These are phyloP conservation scores for Alternaria arbusti DNA, from an alignment of 2,329 filamentous ascomycete species.

Conservation along the genomic window DNA sequence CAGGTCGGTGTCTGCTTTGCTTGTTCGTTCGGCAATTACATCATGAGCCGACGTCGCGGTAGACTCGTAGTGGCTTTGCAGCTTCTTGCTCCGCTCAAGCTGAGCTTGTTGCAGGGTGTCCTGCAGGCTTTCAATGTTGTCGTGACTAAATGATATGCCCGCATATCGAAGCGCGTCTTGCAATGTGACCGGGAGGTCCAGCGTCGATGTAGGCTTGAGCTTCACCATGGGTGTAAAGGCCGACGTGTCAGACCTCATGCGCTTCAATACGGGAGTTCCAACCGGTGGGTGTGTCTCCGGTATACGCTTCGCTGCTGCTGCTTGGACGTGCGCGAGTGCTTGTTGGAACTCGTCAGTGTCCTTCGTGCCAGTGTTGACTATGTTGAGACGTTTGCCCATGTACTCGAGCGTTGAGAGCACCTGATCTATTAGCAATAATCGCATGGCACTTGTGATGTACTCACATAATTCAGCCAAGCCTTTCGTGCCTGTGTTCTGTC, in stretches of 20 bases:
- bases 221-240: conserved; percentile 38
- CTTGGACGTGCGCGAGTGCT: conserved; percentile 38
- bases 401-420: conserved; percentile 51
- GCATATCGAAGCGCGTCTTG: conserved; percentile 45
- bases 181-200: conserved; percentile 41
- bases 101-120: conserved; percentile 37
- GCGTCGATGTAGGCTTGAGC: conserved; percentile 33
- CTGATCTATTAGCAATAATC: conserved; percentile 25
- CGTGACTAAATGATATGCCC: conserved; percentile 38
- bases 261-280: conserved; percentile 25
- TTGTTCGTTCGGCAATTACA: conserved; percentile 44
- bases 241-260: conserved; percentile 33
- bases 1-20: conserved; percentile 45
- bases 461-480: conserved; percentile 53
- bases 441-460: background rate
- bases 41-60: conserved; percentile 43
- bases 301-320: conserved; percentile 34
- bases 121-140: conserved; percentile 32
- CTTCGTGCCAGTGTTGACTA: conserved; percentile 29
- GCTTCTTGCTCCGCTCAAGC: conserved; percentile 43
- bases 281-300: conserved; percentile 20
- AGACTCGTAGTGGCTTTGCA: conserved; percentile 43
- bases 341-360: conserved; percentile 39
- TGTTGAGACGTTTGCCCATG: conserved; percentile 47
- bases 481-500: conserved; percentile 44